Conservation (phyloP, 768 basidiomycete species). For the Leccinum uliginosum region DNA sequence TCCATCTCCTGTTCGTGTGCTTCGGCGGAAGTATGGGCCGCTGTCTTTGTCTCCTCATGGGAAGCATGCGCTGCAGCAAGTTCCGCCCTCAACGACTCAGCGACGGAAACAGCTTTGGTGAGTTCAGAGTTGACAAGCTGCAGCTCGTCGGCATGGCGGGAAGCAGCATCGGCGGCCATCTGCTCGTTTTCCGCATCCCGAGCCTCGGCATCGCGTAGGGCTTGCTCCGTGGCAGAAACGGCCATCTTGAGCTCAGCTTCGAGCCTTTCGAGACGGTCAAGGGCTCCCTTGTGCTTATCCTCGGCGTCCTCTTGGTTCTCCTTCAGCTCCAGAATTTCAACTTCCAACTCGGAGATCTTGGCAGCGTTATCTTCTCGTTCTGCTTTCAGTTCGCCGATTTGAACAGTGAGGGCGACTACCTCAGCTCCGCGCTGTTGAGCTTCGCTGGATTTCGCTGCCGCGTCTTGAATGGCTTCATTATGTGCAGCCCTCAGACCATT, state of each 20-base stretch:
- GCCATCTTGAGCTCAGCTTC: constrained; percentile 54
- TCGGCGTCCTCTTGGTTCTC: constrained; percentile 64
- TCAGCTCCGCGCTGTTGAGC: constrained; percentile 45
- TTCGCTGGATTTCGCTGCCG: constrained; percentile 40
- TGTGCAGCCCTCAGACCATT: constrained; percentile 50
- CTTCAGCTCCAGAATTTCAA: constrained; percentile 74
- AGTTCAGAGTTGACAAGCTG: constrained; percentile 42
- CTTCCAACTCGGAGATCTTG: constrained; percentile 76
- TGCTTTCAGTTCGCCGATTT: constrained; percentile 48
- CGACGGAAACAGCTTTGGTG: constrained; percentile 37
- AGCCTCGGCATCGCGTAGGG: constrained; percentile 41
- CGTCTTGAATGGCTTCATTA: constrained; percentile 43
- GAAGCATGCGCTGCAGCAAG: constrained; percentile 41
- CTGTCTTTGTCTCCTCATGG: constrained; percentile 46
- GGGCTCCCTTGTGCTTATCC: constrained; percentile 48
- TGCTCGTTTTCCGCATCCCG: constrained; percentile 44
- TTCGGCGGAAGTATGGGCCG: constrained; percentile 42
- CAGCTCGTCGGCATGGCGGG: constrained; percentile 45
- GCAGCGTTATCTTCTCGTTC: constrained; percentile 69
- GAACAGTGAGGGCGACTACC: constrained; percentile 40
- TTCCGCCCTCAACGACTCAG: constrained; percentile 44
- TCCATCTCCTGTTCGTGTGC: constrained; percentile 45
- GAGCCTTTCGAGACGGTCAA: constrained; percentile 44
- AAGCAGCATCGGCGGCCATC: constrained; percentile 37
- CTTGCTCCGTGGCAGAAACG: constrained; percentile 43